Evolutionary conservation across 768 basidiomycete species (phyloP), one percentile per base, ranked within the genome.

Genomic region (Leccinellum albellum): DNA sequence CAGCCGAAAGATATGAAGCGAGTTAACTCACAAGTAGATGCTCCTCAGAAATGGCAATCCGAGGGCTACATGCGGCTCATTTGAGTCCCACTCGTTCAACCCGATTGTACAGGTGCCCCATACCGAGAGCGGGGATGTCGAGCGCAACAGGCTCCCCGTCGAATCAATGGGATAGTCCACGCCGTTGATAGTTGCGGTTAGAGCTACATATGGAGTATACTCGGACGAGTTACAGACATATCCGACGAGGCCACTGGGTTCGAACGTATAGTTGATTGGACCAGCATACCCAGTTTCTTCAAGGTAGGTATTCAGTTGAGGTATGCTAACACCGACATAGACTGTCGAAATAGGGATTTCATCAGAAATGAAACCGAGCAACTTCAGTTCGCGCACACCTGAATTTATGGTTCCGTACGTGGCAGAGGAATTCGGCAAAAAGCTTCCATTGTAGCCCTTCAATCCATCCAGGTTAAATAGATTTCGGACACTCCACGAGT

Each of bases 81-180:
- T n/a, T 0, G 42, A 0, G 29, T 63, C 26, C 53, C 44, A 40
- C 1, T 53, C 21, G 2, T 8, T 2, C 10, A 64, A 10, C 24
- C 59, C 62, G 29, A 58, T 62, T 14, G 62, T 29, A 55, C 63
- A 64, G 17, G 56, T 58, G 23, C 59, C 63, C 54, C 45, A 31
- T 4, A n/a, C 7, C 5, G 58, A 17, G 7, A 57, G 33, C 5
- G 58, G 53, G 31, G 58, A 51, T 3, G 8, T 3, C 4, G 53
- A 44, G 15, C 64, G 61, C 42, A 67, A 46, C 15, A 60, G 58
- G 24, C 46, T 69, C 49, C 61, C 56, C 17, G 55, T 10, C 7
- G 67, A 69, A 70, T 28, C 28, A 28, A 28, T 61, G 14, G 50
- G 61, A 58, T 68, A 68, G 48, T 68, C 66, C 6, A 70, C 60